Evolutionary conservation across 2,329 filamentous ascomycete species (phyloP).

Genomic region (Trichophyton benhamiae): DNA sequence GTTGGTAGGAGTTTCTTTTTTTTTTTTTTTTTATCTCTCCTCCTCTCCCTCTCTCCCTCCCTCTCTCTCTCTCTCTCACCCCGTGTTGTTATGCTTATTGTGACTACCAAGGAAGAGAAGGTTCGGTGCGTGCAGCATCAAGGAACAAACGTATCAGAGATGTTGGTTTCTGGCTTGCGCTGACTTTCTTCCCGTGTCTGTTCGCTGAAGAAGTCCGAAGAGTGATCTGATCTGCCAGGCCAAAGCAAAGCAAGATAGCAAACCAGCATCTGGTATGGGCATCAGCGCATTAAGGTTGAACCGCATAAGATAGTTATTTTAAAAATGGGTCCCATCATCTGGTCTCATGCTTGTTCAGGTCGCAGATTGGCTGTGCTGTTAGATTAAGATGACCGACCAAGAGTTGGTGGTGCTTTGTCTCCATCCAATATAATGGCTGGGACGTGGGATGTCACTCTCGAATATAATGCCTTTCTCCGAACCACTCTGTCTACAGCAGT

Average conservation of each 20-base stretch:
- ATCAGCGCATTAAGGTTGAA: neutral
- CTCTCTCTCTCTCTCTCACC: too few species aligned
- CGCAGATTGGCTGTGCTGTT: neutral
- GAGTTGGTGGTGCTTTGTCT: neutral
- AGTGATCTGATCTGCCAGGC: neutral
- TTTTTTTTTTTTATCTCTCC: too few species aligned
- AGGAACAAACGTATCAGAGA: neutral
- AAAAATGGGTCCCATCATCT: neutral
- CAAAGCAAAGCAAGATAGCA: neutral
- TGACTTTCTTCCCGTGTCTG: slow-evolving; percentile 1
- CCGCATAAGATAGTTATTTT: neutral
- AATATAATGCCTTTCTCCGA: neutral
- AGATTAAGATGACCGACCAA: neutral
- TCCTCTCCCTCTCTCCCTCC: too few species aligned
- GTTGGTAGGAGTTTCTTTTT: neutral
- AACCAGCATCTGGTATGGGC: neutral
- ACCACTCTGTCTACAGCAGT: neutral
- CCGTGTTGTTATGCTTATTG: neutral
- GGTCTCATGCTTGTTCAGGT: neutral
- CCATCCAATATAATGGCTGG: neutral
- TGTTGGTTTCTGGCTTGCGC: neutral
- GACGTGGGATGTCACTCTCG: neutral
- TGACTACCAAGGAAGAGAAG: neutral
- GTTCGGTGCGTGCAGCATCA: neutral
- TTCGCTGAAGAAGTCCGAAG: neutral